Conservation (phyloP, 331 rosid species). For the Malus hybrid region DNA sequence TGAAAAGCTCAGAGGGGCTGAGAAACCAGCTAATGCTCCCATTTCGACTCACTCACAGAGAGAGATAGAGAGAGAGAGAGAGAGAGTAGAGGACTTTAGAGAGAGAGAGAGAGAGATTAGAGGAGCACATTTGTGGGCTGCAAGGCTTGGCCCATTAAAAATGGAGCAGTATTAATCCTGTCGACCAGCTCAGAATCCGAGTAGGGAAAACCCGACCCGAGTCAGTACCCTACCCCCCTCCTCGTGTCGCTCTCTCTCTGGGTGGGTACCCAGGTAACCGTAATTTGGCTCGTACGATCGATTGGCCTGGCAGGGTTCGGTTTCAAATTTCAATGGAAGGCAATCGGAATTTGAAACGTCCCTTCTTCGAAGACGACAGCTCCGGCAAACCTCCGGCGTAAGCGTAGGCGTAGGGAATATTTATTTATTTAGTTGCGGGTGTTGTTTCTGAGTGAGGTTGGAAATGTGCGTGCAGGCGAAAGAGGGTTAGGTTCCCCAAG, state of each 20-base stretch:
- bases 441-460: neutral
- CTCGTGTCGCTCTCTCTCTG: too few species aligned
- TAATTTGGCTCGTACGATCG: too few species aligned
- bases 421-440: neutral
- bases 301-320: too few species aligned
- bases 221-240: too few species aligned
- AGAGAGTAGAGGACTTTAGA: neutral
- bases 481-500: slow-evolving; percentile 79
- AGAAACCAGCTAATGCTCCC: slow-evolving; percentile 50
- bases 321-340: slow-evolving; percentile 38
- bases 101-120: neutral
- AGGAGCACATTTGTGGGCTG: neutral
- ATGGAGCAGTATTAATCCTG: too few species aligned
- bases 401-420: neutral
- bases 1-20: slow-evolving; percentile 51
- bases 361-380: slow-evolving; percentile 19
- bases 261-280: too few species aligned
- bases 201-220: too few species aligned
- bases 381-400: slow-evolving; percentile 28
- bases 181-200: too few species aligned
- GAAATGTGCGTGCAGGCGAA: slow-evolving; percentile 28
- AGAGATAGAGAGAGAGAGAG: neutral
- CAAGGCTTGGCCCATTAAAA: too few species aligned
- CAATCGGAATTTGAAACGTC: slow-evolving; percentile 49
- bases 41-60: slow-evolving; percentile 15